Evolutionary conservation across 148 eudicot species (phyloP), one percentile per base, ranked within the genome.

Genomic region (Rhododendron henanense): DNA sequence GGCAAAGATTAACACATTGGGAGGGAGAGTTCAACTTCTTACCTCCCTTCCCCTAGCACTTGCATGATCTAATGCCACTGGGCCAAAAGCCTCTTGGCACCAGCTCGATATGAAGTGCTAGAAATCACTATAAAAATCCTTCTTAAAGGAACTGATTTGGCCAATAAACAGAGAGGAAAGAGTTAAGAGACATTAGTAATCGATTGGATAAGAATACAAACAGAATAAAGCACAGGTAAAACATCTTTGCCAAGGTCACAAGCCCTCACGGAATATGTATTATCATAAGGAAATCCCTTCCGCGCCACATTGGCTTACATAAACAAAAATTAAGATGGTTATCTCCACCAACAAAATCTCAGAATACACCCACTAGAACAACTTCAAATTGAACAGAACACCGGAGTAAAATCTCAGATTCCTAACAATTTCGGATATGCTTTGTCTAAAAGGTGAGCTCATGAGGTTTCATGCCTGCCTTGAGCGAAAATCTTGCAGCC

Each of bases 381-480:
- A 45, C 81, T 28, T 76, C 81, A 75, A 86, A 31, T 35, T 47
- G 61, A 87, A 77, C 18, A n/a, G 16, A 48, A 18, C 44, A 73
- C 47, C 65, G 14, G 21, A 0, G 8, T 50, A 35, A 50, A 50
- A 33, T 44, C 78, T 19, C 9, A 77, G 41, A 67, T 67, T 50
- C 39, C 80, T 48, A 84, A 73, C 41, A 65, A 37, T 15, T 4
- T 69, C 47, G 1, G 18, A 61, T 71, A 31, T 18, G n/a, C 48
- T 31, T 82, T 16, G 75, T 86, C 87, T 91, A 94, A 88, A 92
- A 94, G 81, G 91, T 91, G 35, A 94, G 85, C 88, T 93, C 94
- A 83, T 93, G 97, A 15, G 97, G 97, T 81, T 91, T 94, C 95
- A 93, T 89, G 89, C 96, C 95, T 81, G 91, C 87, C 91, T 88